A percentile compares a stretch with the other conserved stretches of the same genome.
Conservation (phyloP, 805 yeast genomes). For the Jamesozyma gamospora region DNA sequence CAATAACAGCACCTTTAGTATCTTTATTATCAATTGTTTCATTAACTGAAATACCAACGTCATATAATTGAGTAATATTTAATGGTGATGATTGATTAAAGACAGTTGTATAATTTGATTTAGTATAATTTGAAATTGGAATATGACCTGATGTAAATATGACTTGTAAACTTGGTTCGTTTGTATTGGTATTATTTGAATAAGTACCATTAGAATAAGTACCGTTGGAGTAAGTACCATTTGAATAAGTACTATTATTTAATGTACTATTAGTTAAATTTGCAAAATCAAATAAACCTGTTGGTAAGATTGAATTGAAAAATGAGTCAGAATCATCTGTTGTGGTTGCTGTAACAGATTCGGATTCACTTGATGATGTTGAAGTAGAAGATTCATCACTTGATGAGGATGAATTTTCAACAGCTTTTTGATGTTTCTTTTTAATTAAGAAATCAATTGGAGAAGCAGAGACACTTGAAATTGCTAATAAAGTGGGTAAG, state of each 20-base stretch:
- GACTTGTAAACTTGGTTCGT: constrained; percentile 10
- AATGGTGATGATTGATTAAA: constrained; percentile 15
- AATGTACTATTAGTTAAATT: not conserved
- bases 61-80: constrained; percentile 17
- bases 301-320: not conserved
- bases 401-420: not conserved
- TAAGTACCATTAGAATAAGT: constrained; percentile 1
- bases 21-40: constrained; percentile 6
- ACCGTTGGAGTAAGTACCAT: constrained; percentile 1
- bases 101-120: constrained; percentile 10
- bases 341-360: not conserved
- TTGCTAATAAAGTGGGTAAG: constrained; percentile 10
- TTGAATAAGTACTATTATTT: not conserved
- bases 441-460: constrained; percentile 7
- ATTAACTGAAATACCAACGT: constrained; percentile 12
- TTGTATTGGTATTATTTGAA: constrained; percentile 1
- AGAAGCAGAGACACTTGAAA: constrained; percentile 12
- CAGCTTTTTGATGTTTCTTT: constrained; percentile 1
- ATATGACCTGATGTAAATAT: constrained; percentile 18
- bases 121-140: constrained; percentile 8
- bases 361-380: too few relatives aligned
- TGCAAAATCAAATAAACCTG: not conserved
- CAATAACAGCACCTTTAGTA: constrained; percentile 16
- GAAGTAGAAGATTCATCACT: not conserved
- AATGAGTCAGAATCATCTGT: not conserved